These are phyloP conservation scores for Stachybotrys elegans DNA, from an alignment of 2,329 filamentous ascomycete genomes.

Conservation along the genomic window DNA sequence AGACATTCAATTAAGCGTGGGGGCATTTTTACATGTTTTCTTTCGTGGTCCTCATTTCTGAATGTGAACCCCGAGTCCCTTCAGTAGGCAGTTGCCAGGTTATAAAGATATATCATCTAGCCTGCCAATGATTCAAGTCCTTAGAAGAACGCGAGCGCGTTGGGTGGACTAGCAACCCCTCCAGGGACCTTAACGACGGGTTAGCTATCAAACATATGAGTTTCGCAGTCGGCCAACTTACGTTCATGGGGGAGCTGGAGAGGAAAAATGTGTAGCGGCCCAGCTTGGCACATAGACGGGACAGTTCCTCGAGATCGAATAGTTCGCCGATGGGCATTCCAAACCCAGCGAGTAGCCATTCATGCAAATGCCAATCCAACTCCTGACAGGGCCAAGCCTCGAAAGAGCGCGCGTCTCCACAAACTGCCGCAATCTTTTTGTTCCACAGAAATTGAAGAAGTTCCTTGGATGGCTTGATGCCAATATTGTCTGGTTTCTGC, in stretches of 20 bases:
- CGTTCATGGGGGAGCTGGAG: conserved; percentile 39
- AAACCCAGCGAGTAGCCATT: conserved; percentile 43
- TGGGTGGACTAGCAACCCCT: neutral
- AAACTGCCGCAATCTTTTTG: conserved; percentile 33
- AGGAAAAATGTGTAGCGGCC: conserved; percentile 46
- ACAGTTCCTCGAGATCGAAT: conserved; percentile 26
- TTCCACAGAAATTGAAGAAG: conserved; percentile 36
- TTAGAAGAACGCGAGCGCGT: neutral
- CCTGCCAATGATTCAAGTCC: too few relatives aligned
- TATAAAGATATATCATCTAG: too few relatives aligned
- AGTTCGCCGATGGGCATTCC: conserved; percentile 36
- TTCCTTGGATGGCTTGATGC: conserved; percentile 30
- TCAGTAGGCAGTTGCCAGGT: too few relatives aligned
- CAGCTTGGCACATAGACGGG: conserved; percentile 46
- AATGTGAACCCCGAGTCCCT: too few relatives aligned
- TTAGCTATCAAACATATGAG: neutral
- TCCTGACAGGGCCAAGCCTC: conserved; percentile 29
- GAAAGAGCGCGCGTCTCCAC: conserved; percentile 32
- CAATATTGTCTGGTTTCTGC: conserved; percentile 19
- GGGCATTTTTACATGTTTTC: too few relatives aligned
- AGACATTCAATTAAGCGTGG: too few relatives aligned
- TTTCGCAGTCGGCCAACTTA: neutral
- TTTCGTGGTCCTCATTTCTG: too few relatives aligned
- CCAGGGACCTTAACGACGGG: neutral
- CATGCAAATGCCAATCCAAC: conserved; percentile 23